A percentile compares a stretch with the other conserved stretches of the same genome.
Conservation (phyloP, 306 rosid species). For the Fragaria ananassa region DNA sequence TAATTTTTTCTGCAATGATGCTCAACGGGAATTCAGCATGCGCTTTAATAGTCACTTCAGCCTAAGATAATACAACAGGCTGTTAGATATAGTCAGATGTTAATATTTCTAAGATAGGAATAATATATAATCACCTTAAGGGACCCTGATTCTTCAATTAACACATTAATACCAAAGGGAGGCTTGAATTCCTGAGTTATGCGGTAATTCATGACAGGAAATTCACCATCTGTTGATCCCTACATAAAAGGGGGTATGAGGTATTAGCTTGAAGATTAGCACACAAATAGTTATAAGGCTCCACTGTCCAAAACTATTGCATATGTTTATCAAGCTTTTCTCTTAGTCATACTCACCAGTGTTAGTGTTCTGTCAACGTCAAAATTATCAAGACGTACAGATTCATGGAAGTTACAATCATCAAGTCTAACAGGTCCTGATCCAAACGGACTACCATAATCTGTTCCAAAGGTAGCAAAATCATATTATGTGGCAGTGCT, state of each 20-base stretch:
- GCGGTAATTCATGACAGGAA: constrained; percentile 93
- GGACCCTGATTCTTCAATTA: constrained; percentile 82
- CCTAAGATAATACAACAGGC: constrained; percentile 42
- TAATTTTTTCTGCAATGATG: constrained; percentile 60
- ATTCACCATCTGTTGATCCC: constrained; percentile 94
- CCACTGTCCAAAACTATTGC: not conserved
- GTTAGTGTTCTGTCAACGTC: constrained; percentile 70
- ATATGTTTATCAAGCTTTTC: constrained; percentile 7
- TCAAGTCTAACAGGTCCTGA: constrained; percentile 71
- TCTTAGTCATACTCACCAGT: constrained; percentile 54
- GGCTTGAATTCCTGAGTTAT: constrained; percentile 88
- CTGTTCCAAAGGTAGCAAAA: constrained; percentile 43
- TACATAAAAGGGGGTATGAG: constrained; percentile 25
- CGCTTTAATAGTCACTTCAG: constrained; percentile 76
- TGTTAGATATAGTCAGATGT: constrained; percentile 22
- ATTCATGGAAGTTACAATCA: constrained; percentile 95
- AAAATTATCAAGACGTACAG: constrained; percentile 84
- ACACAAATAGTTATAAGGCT: not conserved
- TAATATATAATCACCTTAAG: constrained; percentile 51
- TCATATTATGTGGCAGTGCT: constrained; percentile 8
- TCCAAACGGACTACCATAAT: constrained; percentile 62
- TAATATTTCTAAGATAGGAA: constrained; percentile 11
- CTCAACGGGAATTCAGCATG: constrained; percentile 73
- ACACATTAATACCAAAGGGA: constrained; percentile 71
- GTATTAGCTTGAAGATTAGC: constrained; percentile 19